Conservation (phyloP, 257 asterid species). For the Schizonepeta tenuifolia region DNA sequence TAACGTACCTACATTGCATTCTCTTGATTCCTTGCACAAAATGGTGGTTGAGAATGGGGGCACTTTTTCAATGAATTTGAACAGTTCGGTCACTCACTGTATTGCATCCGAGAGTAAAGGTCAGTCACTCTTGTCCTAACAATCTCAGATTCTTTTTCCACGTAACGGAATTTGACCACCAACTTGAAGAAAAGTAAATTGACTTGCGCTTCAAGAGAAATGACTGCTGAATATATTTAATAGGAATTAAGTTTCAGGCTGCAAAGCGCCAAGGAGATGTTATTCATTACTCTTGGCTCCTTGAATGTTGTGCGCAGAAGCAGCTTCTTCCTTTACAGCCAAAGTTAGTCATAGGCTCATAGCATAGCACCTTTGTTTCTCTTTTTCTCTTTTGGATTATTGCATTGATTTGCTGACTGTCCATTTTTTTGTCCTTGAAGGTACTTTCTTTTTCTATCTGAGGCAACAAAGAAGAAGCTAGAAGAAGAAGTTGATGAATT, state of each 20-base stretch:
- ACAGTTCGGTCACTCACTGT: conserved; percentile 84
- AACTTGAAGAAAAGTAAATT: conserved; percentile 5
- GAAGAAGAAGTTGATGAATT: conserved; percentile 84
- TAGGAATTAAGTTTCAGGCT: conserved; percentile 97
- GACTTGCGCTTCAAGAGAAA: conserved; percentile 16
- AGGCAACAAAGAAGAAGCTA: conserved; percentile 66
- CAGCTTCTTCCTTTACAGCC: conserved; percentile 81
- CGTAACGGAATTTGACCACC: conserved; percentile 12
- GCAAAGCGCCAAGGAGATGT: conserved; percentile 90
- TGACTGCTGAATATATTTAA: conserved; percentile 24
- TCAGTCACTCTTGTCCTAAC: conserved; percentile 34
- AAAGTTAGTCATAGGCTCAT: conserved; percentile 52
- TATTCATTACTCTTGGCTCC: conserved; percentile 82
- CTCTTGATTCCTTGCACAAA: conserved; percentile 85
- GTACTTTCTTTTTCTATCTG: conserved; percentile 83
- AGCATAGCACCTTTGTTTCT: conserved; percentile 8
- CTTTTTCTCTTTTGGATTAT: conserved; percentile 20
- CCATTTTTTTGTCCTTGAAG: conserved; percentile 42
- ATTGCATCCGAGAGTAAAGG: conserved; percentile 94
- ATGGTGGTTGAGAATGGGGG: conserved; percentile 95
- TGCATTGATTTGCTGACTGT: conserved; percentile 16
- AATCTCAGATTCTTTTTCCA: conserved; percentile 4
- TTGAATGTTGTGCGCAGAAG: conserved; percentile 79
- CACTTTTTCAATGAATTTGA: conserved; percentile 92
- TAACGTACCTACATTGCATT: conserved; percentile 69